Evolutionary conservation across 257 asterid genomes (phyloP), one percentile per base, ranked within the genome.

Genomic region (Salvia miltiorrhiza): DNA sequence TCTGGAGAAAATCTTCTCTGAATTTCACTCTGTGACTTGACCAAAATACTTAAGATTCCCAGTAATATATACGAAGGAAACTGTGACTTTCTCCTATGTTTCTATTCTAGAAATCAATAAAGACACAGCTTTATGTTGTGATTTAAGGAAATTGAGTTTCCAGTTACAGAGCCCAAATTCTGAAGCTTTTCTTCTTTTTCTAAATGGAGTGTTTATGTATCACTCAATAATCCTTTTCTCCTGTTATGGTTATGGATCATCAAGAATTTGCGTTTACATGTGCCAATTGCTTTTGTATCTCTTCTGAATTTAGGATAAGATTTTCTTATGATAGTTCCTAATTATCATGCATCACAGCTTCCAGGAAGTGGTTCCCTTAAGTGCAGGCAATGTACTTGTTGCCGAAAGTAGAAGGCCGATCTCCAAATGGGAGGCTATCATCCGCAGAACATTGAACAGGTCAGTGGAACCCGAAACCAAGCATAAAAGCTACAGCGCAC

Each of bases 321-420:
- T 43, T 23, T 44, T 47, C 0, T 19, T 48, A 16, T 21, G 65
- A 28, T 63, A 54, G 24, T 40, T 44, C 6, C 37, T 65, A 67
- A 66, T 32, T 70, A 23, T 68, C 14, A 20, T 73, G 70, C 39
- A 53, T 21, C n/a, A 28, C 89, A 93, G 98, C 32, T 88, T 93
- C 57, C 98, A 93, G 80, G 98, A 93, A 73, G 95, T 93, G 70
- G 98, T 93, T 58, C 98, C 98, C 59, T 65, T 93, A 58, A 93
- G 71, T 64, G 98, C 97, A 68, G 96, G 97, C 54, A 93, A 93
- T 49, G 96, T 93, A 61, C 76, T 93, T 4, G 98, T 96, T 70
- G 92, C 98, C 48, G 98, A 93, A 79, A 90, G 72, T 32, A 73
- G 92, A 75, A 66, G 83, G 64, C 94, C 97, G 14, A 89, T 90